A percentile compares a stretch with the other conserved stretches of the same genome.
Conservation (phyloP, 495 filamentous ascomycete species). For the Corynascus novoguineensis region DNA sequence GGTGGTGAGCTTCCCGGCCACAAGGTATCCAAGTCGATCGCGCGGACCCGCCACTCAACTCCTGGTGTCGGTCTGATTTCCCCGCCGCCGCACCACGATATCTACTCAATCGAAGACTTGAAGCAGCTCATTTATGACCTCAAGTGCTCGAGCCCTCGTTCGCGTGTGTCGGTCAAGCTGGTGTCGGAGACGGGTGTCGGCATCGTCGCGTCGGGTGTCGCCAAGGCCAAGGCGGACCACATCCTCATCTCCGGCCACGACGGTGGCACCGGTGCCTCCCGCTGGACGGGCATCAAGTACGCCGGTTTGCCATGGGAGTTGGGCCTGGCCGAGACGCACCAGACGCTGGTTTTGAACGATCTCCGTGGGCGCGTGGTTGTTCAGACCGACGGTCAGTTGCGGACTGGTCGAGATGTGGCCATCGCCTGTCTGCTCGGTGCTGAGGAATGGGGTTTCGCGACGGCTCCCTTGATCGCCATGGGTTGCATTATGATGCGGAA, state of each 20-base stretch:
- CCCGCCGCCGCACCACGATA: constrained; percentile 98
- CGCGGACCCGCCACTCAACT: constrained; percentile 94
- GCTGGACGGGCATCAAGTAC: constrained; percentile 99
- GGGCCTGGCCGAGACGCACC: constrained; percentile 96
- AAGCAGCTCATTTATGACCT: constrained; percentile 99
- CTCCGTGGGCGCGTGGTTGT: constrained; percentile 94
- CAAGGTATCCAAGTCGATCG: constrained; percentile 96
- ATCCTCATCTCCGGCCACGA: constrained; percentile 98
- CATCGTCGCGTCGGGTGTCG: constrained; percentile 97
- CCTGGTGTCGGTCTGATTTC: constrained; percentile 97
- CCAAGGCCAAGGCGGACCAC: constrained; percentile 97
- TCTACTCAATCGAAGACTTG: constrained; percentile 98
- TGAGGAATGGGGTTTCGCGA: constrained; percentile 99
- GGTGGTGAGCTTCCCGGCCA: constrained; percentile 97
- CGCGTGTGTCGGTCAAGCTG: constrained; percentile 96
- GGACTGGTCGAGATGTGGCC: constrained; percentile 91
- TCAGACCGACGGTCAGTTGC: constrained; percentile 94
- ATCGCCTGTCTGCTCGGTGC: constrained; percentile 95
- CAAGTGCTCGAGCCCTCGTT: constrained; percentile 93
- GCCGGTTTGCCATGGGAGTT: constrained; percentile 97
- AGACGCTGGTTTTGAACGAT: constrained; percentile 97
- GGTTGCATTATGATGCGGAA: constrained; percentile 97
- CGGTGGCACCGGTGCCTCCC: constrained; percentile 93
- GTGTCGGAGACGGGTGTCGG: constrained; percentile 98
- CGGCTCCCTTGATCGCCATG: constrained; percentile 92